A percentile compares a stretch with the other conserved stretches of the same genome.
Evolutionary conservation across 257 asterid genomes (phyloP).

Genomic region (Penstemon davidsonii): DNA sequence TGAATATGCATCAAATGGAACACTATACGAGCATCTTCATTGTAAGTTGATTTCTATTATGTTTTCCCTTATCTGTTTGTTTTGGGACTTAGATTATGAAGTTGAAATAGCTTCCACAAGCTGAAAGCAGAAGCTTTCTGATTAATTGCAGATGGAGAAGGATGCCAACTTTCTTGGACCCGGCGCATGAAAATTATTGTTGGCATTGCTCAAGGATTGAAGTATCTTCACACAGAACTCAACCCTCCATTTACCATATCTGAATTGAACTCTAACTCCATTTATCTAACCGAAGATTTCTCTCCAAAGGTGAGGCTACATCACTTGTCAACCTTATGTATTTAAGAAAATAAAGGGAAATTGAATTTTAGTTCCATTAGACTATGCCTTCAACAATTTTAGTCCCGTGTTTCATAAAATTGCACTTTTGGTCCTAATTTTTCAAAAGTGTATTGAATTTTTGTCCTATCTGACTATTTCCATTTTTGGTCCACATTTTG

Average conservation of each 20-base stretch:
- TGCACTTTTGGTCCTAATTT: too few species aligned
- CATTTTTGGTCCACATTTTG: too few species aligned
- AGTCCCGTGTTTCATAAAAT: too few species aligned
- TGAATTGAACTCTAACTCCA: conserved; percentile 70
- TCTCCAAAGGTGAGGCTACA: conserved; percentile 74
- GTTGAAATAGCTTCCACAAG: conserved; percentile 14
- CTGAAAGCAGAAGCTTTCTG: conserved; percentile 13
- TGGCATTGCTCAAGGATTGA: conserved; percentile 85
- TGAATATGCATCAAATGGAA: conserved; percentile 94
- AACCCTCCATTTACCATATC: conserved; percentile 88
- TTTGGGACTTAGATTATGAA: neutral
- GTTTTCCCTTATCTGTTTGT: neutral
- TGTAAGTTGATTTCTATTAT: conserved; percentile 47
- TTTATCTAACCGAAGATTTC: conserved; percentile 92
- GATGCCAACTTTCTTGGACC: conserved; percentile 93
- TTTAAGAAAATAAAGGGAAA: too few species aligned
- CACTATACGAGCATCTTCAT: conserved; percentile 92
- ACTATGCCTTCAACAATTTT: too few species aligned
- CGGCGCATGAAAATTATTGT: conserved; percentile 83
- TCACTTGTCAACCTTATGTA: neutral
- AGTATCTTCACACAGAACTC: conserved; percentile 82
- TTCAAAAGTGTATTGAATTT: too few species aligned
- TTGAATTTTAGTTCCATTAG: too few species aligned
- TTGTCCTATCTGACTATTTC: too few species aligned
- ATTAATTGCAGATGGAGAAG: conserved; percentile 72